These are phyloP conservation scores for Epichloe typhina DNA, from an alignment of 2,329 filamentous ascomycete genomes.

Conservation along the genomic window DNA sequence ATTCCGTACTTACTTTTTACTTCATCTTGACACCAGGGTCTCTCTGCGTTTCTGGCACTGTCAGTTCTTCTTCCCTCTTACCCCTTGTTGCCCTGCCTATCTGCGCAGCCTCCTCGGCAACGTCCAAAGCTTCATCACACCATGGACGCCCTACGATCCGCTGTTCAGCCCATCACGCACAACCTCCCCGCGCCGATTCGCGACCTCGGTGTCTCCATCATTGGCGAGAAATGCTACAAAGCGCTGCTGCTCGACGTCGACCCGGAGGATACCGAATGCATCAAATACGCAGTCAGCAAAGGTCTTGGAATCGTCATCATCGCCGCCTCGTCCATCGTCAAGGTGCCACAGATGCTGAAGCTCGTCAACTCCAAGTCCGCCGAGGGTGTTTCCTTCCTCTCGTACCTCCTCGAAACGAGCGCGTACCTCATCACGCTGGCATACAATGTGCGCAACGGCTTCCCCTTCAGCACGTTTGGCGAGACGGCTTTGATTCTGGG, in stretches of 20 bases:
- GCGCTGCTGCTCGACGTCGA: conserved; percentile 77
- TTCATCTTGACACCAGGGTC: too few species aligned
- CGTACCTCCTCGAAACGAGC: conserved; percentile 83
- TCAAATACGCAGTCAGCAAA: conserved; percentile 86
- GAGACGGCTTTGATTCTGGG: conserved; percentile 85
- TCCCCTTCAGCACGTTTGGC: conserved; percentile 89
- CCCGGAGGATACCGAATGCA: conserved; percentile 60
- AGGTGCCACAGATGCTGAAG: conserved; percentile 94
- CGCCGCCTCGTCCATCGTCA: conserved; percentile 78
- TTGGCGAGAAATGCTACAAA: conserved; percentile 76
- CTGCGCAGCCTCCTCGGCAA: background rate
- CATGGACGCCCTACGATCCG: conserved; percentile 50
- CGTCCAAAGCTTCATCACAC: background rate
- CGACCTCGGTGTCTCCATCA: conserved; percentile 62
- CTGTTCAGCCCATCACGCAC: conserved; percentile 56
- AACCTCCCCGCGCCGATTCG: conserved; percentile 62
- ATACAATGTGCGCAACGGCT: conserved; percentile 83
- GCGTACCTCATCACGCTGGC: conserved; percentile 80
- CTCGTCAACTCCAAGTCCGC: conserved; percentile 69
- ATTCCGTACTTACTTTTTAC: too few species aligned
- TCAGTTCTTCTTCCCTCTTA: background rate
- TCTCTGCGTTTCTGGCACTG: too few species aligned
- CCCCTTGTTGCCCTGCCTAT: too few species aligned
- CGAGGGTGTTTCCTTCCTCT: conserved; percentile 74
- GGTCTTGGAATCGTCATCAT: conserved; percentile 89